Percentiles rank a stretch among this genome's conserved stretches.
Conservation (phyloP, 179 eudicot species). For the Camellia oleifera region DNA sequence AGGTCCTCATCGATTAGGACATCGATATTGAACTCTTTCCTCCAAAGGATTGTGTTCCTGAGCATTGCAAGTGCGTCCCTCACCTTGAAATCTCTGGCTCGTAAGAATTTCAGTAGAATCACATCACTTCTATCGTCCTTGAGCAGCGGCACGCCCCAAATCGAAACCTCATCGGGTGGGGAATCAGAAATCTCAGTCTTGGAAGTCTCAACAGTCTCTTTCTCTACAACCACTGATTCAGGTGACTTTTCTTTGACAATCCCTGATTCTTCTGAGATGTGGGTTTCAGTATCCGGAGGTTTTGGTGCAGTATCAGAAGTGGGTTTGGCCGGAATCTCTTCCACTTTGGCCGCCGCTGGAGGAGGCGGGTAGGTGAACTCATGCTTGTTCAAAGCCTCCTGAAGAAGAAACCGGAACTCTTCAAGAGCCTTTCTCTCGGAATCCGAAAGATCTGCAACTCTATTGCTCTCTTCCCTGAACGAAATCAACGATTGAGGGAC, state of each 20-base stretch:
- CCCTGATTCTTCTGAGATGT: not conserved
- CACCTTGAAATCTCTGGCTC: constrained; percentile 76
- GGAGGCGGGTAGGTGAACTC: constrained; percentile 22
- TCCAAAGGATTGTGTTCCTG: constrained; percentile 55
- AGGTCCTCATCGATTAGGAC: constrained; percentile 36
- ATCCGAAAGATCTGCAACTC: constrained; percentile 45
- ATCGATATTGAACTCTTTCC: constrained; percentile 55
- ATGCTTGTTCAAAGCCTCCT: constrained; percentile 36
- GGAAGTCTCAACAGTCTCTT: no score
- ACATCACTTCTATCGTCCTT: constrained; percentile 64
- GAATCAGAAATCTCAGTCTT: not conserved
- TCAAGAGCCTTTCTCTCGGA: constrained; percentile 40
- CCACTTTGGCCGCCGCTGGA: not conserved
- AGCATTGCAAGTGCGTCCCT: constrained; percentile 74
- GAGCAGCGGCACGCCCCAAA: constrained; percentile 76
- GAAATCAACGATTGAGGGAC: constrained; percentile 21
- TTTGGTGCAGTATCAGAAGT: not conserved
- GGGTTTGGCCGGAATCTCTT: not conserved
- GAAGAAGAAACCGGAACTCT: constrained; percentile 45
- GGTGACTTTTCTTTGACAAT: not conserved
- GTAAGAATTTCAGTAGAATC: constrained; percentile 67
- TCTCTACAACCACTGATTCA: not conserved
- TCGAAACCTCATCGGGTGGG: constrained; percentile 46
- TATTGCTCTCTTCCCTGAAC: constrained; percentile 31
- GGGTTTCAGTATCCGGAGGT: constrained; percentile 9